Conservation (phyloP, 768 basidiomycete genomes). For the Wakefieldia striispora region DNA sequence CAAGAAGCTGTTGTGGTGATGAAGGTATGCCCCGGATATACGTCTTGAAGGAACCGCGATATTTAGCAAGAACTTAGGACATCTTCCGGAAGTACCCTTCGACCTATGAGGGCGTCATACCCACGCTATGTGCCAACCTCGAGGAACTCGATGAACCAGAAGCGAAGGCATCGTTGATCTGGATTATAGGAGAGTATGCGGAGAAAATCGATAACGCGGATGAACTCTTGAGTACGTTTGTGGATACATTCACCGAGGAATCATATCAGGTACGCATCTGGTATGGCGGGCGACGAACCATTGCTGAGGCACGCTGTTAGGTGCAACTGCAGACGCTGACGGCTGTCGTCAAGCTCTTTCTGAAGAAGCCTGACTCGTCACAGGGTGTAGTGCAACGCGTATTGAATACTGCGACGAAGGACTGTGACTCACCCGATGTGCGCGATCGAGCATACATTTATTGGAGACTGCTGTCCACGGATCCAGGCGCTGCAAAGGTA, state of each 20-base stretch:
- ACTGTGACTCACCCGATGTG: slow-evolving; percentile 95
- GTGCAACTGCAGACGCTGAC: slow-evolving; percentile 84
- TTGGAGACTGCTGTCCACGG: slow-evolving; percentile 92
- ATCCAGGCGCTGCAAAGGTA: slow-evolving; percentile 94
- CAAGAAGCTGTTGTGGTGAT: slow-evolving; percentile 98
- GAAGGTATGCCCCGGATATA: slow-evolving; percentile 60
- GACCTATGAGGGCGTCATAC: slow-evolving; percentile 96
- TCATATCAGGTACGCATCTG: slow-evolving; percentile 66
- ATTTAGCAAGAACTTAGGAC: slow-evolving; percentile 52
- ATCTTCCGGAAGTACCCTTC: slow-evolving; percentile 98
- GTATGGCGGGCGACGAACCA: neutral
- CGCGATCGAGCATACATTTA: slow-evolving; percentile 97
- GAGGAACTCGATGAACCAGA: slow-evolving; percentile 98
- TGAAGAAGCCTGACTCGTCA: slow-evolving; percentile 91
- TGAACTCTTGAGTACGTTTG: slow-evolving; percentile 85
- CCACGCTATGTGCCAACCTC: slow-evolving; percentile 89
- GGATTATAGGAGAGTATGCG: slow-evolving; percentile 99
- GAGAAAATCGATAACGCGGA: slow-evolving; percentile 97
- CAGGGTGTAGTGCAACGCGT: slow-evolving; percentile 93
- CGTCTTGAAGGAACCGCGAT: no score
- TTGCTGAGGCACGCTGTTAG: slow-evolving; percentile 27
- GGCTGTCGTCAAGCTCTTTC: slow-evolving; percentile 94
- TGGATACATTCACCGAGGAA: slow-evolving; percentile 92
- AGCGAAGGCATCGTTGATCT: slow-evolving; percentile 95
- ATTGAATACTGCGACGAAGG: slow-evolving; percentile 91